phyloP scores from a whole-genome alignment of 805 yeast species.

The Isabelozyma gotoi region DNA sequence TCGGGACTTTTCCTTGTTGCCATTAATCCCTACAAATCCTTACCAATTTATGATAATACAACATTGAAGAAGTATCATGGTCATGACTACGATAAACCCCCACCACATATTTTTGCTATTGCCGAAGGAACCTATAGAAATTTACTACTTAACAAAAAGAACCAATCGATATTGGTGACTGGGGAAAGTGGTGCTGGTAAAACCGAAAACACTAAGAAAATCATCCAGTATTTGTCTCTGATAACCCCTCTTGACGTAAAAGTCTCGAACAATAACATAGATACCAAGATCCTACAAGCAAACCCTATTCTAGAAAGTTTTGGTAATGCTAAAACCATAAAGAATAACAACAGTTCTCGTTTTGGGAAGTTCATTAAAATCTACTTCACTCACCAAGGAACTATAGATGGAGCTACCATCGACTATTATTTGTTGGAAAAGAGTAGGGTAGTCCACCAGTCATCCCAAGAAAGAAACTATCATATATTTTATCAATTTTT shows the following conservation, averaged over 20 bases:
- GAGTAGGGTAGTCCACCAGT: conserved; percentile 84
- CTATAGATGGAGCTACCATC: conserved; percentile 83
- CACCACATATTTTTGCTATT: conserved; percentile 90
- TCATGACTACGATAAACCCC: conserved; percentile 33
- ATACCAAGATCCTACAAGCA: conserved; percentile 84
- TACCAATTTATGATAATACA: conserved; percentile 68
- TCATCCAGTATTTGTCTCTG: conserved; percentile 86
- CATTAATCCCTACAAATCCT: conserved; percentile 80
- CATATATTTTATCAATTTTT: conserved; percentile 90
- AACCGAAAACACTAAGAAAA: conserved; percentile 94
- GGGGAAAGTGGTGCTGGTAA: conserved; percentile 99
- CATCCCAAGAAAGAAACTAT: conserved; percentile 78
- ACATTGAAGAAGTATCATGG: conserved; percentile 55
- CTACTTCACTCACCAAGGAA: conserved; percentile 62
- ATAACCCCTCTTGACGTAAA: conserved; percentile 44
- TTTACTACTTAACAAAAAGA: conserved; percentile 62
- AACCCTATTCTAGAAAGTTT: conserved; percentile 95
- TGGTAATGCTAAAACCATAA: conserved; percentile 94
- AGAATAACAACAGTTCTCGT: conserved; percentile 92
- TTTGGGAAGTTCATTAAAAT: conserved; percentile 95
- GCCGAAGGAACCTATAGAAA: conserved; percentile 80
- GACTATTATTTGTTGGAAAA: conserved; percentile 95
- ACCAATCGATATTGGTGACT: conserved; percentile 93
- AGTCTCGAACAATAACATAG: conserved; percentile 49
- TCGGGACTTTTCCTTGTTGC: conserved; percentile 96